Evolutionary conservation across 2,329 filamentous ascomycete species (phyloP), one percentile per base, ranked within the genome.

Genomic region (Microsporum ferrugineum): DNA sequence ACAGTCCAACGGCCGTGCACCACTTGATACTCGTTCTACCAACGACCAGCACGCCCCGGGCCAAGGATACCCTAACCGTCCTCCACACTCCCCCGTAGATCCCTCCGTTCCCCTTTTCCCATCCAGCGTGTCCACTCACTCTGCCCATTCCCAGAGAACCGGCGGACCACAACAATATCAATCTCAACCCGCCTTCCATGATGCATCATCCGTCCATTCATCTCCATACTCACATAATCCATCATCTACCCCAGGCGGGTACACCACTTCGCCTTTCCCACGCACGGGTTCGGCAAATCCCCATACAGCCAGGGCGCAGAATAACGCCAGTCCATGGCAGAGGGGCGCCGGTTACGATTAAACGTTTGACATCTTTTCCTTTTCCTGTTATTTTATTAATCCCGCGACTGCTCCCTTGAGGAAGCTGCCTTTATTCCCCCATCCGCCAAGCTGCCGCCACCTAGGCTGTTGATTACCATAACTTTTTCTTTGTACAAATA

Each of bases 261-360:
- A 69, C 60, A 70, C 67, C 55, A 68, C 71, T 23, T 69, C 71
- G 8, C 72, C 73, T 1, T 67, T 72, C 41, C 49, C 63, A 17
- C 71, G 71, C 34, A 66, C 70, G 17, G 67, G 65, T 34, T 70
- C 72, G 33, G 68, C 67, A 38, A 68, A 67, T 58, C 65, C 65
- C 27, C 61, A 67, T 38, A 65, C 71, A 56, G 78, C 75, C 67
- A 72, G 79, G 63, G 67, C 75, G 64, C 76, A 79, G 65, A 80
- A 82, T 68, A 84, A 78, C 68, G 71, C 79, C 41, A 85, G 82
- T 73, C 83, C 83, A 59, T 86, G 84, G 84, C 83, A 86, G 73
- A 74, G 84, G 70, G 84, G 84, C 49, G 84, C 84, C 36, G 84
- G 84, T 51, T 86, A 86, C 67, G 83, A 86, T 5, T 59, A 49